phyloP scores from a whole-genome alignment of 2,329 filamentous ascomycete species.

The Coniochaeta sp. region DNA sequence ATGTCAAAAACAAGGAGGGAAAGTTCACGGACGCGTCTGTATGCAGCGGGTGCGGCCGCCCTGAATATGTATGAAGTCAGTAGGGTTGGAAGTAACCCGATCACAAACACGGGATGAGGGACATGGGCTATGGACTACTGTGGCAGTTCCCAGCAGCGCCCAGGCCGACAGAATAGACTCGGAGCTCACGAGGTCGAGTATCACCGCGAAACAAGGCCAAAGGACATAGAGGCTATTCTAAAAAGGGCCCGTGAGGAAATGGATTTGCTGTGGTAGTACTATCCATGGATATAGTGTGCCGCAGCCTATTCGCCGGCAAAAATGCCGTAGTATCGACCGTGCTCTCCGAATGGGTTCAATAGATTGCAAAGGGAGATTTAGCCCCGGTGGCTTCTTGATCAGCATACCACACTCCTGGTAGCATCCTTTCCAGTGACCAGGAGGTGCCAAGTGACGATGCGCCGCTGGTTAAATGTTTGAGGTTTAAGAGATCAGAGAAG shows the following conservation, averaged over 20 bases:
- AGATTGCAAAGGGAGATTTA: background rate
- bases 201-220: background rate
- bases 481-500: background rate
- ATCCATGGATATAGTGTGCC: background rate
- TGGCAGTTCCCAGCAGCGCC: too few relatives aligned
- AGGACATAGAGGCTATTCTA: background rate
- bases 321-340: background rate
- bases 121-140: background rate
- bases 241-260: background rate
- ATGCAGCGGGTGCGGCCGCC: background rate
- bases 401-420: background rate
- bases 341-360: background rate
- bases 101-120: background rate
- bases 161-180: background rate
- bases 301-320: background rate
- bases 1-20: background rate
- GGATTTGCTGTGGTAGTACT: too few relatives aligned
- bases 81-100: background rate
- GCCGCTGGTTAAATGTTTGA: background rate
- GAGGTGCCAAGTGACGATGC: background rate
- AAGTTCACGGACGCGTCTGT: background rate
- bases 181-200: background rate
- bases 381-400: background rate
- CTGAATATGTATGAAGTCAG: background rate
- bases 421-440: background rate